Percentiles rank a stretch among this genome's conserved stretches.
These are phyloP conservation scores for Thelephora ganbajun DNA, from an alignment of 768 basidiomycete species.

Conservation along the genomic window DNA sequence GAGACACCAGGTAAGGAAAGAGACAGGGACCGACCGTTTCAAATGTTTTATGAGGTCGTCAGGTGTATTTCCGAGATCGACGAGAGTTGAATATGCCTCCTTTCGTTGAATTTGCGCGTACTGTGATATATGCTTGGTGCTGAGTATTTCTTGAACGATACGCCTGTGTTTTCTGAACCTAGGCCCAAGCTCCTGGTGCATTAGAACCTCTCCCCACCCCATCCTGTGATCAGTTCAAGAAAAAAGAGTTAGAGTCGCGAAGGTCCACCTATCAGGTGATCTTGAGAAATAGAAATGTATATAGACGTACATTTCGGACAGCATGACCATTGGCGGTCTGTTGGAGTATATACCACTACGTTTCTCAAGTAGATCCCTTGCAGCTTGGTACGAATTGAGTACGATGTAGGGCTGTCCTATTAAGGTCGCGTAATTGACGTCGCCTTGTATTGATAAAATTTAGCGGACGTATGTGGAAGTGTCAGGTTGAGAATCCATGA, in stretches of 20 bases:
- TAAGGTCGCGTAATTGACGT: slow-evolving; percentile 11
- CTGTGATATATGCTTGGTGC: background rate
- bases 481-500: no score
- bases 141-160: slow-evolving; percentile 6
- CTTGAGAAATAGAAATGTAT: background rate
- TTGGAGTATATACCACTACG: slow-evolving; percentile 16
- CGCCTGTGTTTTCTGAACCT: slow-evolving; percentile 4
- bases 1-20: background rate
- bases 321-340: slow-evolving; percentile 11
- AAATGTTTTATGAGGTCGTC: slow-evolving; percentile 3
- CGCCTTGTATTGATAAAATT: slow-evolving; percentile 7
- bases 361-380: slow-evolving; percentile 16
- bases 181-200: background rate
- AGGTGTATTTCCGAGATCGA: slow-evolving; percentile 1
- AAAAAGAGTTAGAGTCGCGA: background rate
- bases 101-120: slow-evolving; percentile 4
- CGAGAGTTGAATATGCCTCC: background rate
- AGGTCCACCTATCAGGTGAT: background rate
- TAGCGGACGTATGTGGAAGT: no score
- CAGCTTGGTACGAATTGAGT: slow-evolving; percentile 12
- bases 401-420: slow-evolving; percentile 13
- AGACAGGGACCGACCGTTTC: background rate
- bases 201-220: slow-evolving; percentile 1
- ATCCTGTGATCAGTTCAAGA: background rate
- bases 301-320: slow-evolving; percentile 12